Percentiles rank a stretch among this genome's conserved stretches.
phyloP scores from a whole-genome alignment of 495 filamentous ascomycete species.

The Thozetella sp. region DNA sequence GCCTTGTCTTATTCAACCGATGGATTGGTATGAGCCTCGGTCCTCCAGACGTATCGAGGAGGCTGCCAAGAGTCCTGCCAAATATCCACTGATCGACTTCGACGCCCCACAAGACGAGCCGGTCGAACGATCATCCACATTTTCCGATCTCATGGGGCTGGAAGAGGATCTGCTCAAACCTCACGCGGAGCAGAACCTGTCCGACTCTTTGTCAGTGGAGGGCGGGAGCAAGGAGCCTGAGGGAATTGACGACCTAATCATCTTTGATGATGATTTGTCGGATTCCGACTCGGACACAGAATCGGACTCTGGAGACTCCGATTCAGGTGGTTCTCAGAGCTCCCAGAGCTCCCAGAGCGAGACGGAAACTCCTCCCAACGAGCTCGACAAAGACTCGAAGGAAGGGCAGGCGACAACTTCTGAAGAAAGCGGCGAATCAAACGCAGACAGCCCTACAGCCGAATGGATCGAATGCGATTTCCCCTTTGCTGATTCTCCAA shows the following conservation, averaged over 20 bases:
- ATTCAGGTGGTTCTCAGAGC: not conserved
- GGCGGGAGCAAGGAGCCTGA: not conserved
- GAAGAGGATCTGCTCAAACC: not conserved
- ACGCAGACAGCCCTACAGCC: not conserved
- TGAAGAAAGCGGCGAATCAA: not conserved
- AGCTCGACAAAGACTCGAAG: not conserved
- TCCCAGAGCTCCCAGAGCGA: constrained; percentile 2
- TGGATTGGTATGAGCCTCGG: not conserved
- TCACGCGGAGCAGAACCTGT: not conserved
- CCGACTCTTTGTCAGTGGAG: not conserved
- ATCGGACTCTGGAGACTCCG: not conserved
- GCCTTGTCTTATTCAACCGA: not conserved
- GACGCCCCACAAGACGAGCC: not conserved
- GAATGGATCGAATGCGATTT: not conserved
- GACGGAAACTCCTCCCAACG: not conserved
- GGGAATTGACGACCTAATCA: not conserved
- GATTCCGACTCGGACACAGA: not conserved
- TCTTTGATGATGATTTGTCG: not conserved
- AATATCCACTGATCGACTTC: constrained; percentile 1
- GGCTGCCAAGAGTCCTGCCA: not conserved
- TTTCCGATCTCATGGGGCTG: not conserved
- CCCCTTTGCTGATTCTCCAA: not conserved
- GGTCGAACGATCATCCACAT: not conserved
- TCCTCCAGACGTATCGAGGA: not conserved
- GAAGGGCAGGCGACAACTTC: not conserved